A percentile compares a stretch with the other conserved stretches of the same genome.
Evolutionary conservation across 768 basidiomycete species (phyloP).

Genomic region (Albatrellus ellisii): DNA sequence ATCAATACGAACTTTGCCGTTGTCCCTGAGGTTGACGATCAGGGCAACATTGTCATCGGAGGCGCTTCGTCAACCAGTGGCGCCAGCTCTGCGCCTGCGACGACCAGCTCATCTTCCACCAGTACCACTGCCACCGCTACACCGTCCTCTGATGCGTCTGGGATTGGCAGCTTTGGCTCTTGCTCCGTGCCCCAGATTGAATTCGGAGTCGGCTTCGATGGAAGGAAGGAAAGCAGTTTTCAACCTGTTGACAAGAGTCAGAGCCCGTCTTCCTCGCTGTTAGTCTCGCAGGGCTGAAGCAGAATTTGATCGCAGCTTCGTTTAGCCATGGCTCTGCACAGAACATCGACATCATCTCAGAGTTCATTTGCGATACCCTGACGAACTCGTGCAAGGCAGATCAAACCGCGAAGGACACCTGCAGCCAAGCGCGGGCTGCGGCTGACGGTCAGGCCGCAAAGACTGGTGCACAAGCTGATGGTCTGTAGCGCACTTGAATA

Average conservation of each 20-base stretch:
- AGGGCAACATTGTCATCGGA: conserved; percentile 25
- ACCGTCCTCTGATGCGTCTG: too few relatives aligned
- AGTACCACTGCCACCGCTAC: conserved; percentile 4
- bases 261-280: not conserved
- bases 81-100: conserved; percentile 9
- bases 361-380: conserved; percentile 43
- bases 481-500: conserved; percentile 1
- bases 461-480: conserved; percentile 34
- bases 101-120: conserved; percentile 4
- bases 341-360: conserved; percentile 43
- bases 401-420: conserved; percentile 36
- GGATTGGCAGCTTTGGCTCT: conserved; percentile 23
- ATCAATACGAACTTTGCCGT: conserved; percentile 37
- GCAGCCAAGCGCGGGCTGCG: conserved; percentile 25
- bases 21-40: conserved; percentile 30
- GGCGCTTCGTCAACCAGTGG: conserved; percentile 9
- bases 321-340: conserved; percentile 43
- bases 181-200: conserved; percentile 42
- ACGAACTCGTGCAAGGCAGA: conserved; percentile 42
- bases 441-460: conserved; percentile 16
- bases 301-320: conserved; percentile 18
- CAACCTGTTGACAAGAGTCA: conserved; percentile 32
- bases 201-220: conserved; percentile 41
- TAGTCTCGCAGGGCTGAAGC: conserved; percentile 26
- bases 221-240: conserved; percentile 39